Evolutionary conservation across 208 protist species (phyloP).

Genomic region (Leishmania amazonensis): DNA sequence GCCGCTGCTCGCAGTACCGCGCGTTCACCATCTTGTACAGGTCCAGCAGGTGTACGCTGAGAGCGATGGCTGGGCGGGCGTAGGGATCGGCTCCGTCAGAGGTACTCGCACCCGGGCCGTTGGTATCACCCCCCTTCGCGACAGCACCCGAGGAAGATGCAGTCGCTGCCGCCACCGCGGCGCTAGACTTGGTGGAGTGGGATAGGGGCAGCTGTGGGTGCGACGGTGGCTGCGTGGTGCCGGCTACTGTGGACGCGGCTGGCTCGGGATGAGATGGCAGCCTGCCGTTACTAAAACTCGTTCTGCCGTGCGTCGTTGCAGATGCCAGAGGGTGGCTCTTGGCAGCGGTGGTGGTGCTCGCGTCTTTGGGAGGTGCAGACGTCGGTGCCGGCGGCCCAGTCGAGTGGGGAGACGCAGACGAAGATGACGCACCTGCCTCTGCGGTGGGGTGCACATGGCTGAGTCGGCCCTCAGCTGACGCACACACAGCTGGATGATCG

Average conservation of each 20-base stretch:
- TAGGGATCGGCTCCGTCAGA: constrained; percentile 9
- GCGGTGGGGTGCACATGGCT: neutral
- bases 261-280: neutral
- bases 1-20: constrained; percentile 62
- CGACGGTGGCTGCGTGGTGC: neutral
- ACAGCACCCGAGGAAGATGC: neutral
- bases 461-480: neutral
- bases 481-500: no score
- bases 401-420: neutral
- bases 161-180: neutral
- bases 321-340: neutral
- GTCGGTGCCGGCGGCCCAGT: neutral
- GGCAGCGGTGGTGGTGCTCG: neutral
- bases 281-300: constrained; percentile 1
- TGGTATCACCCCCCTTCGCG: neutral
- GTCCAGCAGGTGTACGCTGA: constrained; percentile 58
- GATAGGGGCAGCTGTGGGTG: neutral
- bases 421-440: neutral
- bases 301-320: neutral
- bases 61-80: constrained; percentile 39
- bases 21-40: constrained; percentile 83
- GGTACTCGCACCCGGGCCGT: neutral
- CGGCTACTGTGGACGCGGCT: neutral
- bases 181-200: neutral
- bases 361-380: neutral